phyloP scores from a whole-genome alignment of 495 filamentous ascomycete species.

The Usnea hakonensis region DNA sequence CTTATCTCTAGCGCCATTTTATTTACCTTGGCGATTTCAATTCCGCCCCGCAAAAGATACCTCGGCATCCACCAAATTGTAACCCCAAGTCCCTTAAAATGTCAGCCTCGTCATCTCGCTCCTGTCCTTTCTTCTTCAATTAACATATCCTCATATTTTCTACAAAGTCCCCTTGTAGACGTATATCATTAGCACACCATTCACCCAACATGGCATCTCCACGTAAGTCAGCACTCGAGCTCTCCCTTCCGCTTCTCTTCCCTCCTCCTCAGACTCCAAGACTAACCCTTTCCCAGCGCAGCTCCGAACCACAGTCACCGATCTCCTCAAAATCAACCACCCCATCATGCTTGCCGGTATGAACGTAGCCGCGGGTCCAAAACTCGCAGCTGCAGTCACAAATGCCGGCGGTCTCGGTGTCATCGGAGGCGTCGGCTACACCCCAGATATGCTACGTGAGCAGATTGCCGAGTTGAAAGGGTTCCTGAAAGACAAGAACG shows the following conservation, averaged over 20 bases:
- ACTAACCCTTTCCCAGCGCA: slow-evolving; percentile 48
- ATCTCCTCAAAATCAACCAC: slow-evolving; percentile 95
- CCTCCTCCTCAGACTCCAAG: neutral
- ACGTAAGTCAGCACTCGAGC: slow-evolving; percentile 48
- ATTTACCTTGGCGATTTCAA: neutral
- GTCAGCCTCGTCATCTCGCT: neutral
- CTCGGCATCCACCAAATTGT: neutral
- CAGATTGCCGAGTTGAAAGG: slow-evolving; percentile 93
- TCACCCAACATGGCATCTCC: slow-evolving; percentile 59
- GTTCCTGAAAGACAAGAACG: slow-evolving; percentile 84
- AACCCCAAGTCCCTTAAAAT: neutral
- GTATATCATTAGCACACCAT: neutral
- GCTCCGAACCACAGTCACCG: slow-evolving; percentile 82
- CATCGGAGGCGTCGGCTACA: slow-evolving; percentile 94
- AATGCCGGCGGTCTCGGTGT: slow-evolving; percentile 96
- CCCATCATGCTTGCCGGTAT: slow-evolving; percentile 93
- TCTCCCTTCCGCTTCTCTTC: neutral
- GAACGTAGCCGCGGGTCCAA: slow-evolving; percentile 97
- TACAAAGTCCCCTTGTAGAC: too few relatives aligned
- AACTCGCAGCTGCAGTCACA: slow-evolving; percentile 92
- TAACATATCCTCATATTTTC: neutral
- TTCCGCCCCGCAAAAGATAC: slow-evolving; percentile 1
- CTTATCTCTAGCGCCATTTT: too few relatives aligned
- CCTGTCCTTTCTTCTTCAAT: neutral
- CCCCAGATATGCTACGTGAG: slow-evolving; percentile 90